Evolutionary conservation across 2,329 filamentous ascomycete genomes (phyloP).

Genomic region (Alternaria sp.): DNA sequence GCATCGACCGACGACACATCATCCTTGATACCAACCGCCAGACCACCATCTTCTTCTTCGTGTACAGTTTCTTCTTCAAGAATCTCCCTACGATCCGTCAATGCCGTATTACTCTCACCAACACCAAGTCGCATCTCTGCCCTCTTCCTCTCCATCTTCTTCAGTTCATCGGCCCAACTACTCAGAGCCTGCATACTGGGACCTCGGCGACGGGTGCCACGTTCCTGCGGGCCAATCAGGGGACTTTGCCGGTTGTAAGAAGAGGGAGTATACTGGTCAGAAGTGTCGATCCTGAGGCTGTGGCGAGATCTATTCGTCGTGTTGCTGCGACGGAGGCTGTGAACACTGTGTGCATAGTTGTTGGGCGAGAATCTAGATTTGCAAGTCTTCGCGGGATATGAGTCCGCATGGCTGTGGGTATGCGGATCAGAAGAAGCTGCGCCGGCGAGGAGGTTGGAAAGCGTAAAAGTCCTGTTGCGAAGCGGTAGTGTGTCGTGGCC

Average conservation of each 20-base stretch:
- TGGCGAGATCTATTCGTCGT: not conserved
- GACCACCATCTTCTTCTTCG: not conserved
- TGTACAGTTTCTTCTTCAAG: accelerated
- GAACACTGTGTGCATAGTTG: too few species aligned
- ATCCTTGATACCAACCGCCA: not conserved
- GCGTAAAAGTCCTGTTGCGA: not conserved
- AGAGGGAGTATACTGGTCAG: not conserved
- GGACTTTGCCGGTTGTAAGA: not conserved
- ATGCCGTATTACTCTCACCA: too few species aligned
- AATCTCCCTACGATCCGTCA: too few species aligned
- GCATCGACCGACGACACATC: not conserved
- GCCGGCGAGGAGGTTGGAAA: not conserved
- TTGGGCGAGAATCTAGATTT: not conserved
- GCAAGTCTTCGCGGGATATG: not conserved
- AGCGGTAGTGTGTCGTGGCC: not conserved
- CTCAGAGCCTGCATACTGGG: conserved; percentile 12
- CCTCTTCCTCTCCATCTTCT: conserved; percentile 15
- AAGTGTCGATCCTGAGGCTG: not conserved
- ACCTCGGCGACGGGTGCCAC: not conserved
- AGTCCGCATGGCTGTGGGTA: not conserved
- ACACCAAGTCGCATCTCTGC: not conserved
- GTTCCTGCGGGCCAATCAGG: not conserved
- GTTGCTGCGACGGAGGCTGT: conserved; percentile 1
- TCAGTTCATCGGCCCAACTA: conserved; percentile 18
- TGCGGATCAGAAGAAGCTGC: not conserved